phyloP scores from a whole-genome alignment of 768 basidiomycete species.

The Botryobasidium botryosum region DNA sequence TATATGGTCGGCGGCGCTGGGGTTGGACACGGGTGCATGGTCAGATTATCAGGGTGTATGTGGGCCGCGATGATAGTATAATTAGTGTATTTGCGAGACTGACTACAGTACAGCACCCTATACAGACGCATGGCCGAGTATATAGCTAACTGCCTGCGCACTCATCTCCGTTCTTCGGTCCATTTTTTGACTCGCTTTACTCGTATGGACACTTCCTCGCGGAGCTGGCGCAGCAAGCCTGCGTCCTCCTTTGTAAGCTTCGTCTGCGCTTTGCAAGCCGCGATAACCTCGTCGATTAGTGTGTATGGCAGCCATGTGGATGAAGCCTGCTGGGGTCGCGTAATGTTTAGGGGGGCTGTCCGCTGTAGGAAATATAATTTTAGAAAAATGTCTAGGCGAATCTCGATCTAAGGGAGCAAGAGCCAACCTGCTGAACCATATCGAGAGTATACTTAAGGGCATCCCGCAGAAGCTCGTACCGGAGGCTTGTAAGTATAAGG shows the following conservation, averaged over 20 bases:
- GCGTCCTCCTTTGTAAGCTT: too few relatives aligned
- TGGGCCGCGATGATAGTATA: too few relatives aligned
- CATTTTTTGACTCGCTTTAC: not conserved
- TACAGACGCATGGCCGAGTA: not conserved
- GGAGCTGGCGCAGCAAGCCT: not conserved
- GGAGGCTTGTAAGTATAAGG: slow-evolving; percentile 60
- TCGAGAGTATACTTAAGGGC: slow-evolving; percentile 59
- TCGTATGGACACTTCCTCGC: not conserved
- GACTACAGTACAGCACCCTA: too few relatives aligned
- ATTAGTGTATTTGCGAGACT: too few relatives aligned
- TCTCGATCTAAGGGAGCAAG: not conserved
- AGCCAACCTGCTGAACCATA: slow-evolving; percentile 52
- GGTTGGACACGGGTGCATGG: too few relatives aligned
- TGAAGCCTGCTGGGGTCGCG: slow-evolving; percentile 36
- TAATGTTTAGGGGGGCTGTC: slow-evolving; percentile 27
- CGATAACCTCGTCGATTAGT: slow-evolving; percentile 67
- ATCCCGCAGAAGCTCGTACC: slow-evolving; percentile 61
- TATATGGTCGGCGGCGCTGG: too few relatives aligned
- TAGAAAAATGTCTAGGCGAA: not conserved
- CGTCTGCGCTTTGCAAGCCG: slow-evolving; percentile 25
- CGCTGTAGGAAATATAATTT: slow-evolving; percentile 5
- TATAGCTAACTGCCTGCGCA: not conserved
- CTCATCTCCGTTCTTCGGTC: not conserved
- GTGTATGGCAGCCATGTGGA: slow-evolving; percentile 71
- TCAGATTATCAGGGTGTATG: too few relatives aligned